Conservation (phyloP, 345 rosid genomes). For the Citrus reticulata region DNA sequence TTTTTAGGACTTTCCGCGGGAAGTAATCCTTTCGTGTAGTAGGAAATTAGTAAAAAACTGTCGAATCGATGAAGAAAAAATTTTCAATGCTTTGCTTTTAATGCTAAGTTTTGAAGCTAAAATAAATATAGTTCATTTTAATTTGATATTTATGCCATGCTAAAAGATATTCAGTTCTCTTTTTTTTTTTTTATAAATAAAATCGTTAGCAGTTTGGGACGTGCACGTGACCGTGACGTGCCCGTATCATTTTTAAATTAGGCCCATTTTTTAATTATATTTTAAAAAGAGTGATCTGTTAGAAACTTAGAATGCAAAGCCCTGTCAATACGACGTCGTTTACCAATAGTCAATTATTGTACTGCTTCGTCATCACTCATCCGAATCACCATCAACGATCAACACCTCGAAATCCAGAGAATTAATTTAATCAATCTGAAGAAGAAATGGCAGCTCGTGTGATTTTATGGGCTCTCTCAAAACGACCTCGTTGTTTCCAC, state of each 20-base stretch:
- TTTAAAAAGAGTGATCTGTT: fast-evolving
- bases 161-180: neutral
- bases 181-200: neutral
- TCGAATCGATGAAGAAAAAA: neutral
- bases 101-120: neutral
- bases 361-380: neutral
- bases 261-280: too few species aligned
- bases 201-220: neutral
- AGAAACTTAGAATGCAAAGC: too few species aligned
- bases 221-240: neutral
- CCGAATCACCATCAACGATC: neutral
- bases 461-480: conserved; percentile 10
- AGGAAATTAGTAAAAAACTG: neutral
- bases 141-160: neutral
- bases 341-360: too few species aligned
- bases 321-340: neutral
- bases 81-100: neutral
- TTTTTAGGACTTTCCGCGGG: neutral
- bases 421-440: neutral
- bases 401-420: neutral
- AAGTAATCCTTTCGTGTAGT: neutral
- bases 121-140: too few species aligned
- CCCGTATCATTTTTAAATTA: neutral
- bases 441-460: conserved; percentile 21
- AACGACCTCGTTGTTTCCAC: conserved; percentile 2